phyloP scores from a whole-genome alignment of 352 stramenopile species.

The Globisporangium parvum region DNA sequence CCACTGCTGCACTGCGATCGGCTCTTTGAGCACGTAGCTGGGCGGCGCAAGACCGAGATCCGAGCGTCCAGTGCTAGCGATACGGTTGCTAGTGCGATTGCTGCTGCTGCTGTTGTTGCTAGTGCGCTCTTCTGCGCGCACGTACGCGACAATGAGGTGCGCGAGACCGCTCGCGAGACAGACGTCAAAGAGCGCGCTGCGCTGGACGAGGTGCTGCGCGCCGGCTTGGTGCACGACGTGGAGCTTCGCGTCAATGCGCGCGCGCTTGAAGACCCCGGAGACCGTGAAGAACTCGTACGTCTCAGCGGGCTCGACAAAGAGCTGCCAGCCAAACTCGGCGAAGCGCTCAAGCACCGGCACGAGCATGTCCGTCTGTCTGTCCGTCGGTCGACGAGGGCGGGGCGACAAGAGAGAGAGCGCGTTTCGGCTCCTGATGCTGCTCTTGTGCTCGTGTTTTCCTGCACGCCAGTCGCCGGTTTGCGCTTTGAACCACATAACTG shows the following conservation, averaged over 20 bases:
- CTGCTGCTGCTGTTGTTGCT: background rate
- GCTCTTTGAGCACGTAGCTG: conserved; percentile 72
- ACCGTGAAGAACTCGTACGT: conserved; percentile 84
- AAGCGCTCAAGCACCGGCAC: conserved; percentile 60
- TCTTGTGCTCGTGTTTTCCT: no score
- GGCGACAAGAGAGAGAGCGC: conserved; percentile 30
- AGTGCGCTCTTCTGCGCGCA: conserved; percentile 30
- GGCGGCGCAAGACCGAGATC: conserved; percentile 18
- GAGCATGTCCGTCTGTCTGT: background rate
- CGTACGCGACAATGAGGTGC: conserved; percentile 67
- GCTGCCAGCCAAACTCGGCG: conserved; percentile 14
- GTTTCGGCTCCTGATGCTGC: no score
- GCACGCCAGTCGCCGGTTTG: no score
- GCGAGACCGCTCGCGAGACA: conserved; percentile 65
- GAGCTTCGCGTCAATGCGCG: conserved; percentile 53
- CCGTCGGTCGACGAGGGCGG: conserved; percentile 24
- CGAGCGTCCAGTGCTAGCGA: background rate
- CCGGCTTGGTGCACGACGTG: conserved; percentile 17
- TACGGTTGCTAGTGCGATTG: no score
- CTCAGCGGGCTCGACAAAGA: conserved; percentile 51
- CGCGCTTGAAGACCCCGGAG: conserved; percentile 63
- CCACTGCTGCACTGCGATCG: conserved; percentile 80
- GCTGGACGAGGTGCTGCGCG: conserved; percentile 43
- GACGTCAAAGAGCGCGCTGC: conserved; percentile 71
- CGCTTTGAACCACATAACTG: no score